Evolutionary conservation across 306 rosid species (phyloP).

Genomic region (Castanea mollissima): DNA sequence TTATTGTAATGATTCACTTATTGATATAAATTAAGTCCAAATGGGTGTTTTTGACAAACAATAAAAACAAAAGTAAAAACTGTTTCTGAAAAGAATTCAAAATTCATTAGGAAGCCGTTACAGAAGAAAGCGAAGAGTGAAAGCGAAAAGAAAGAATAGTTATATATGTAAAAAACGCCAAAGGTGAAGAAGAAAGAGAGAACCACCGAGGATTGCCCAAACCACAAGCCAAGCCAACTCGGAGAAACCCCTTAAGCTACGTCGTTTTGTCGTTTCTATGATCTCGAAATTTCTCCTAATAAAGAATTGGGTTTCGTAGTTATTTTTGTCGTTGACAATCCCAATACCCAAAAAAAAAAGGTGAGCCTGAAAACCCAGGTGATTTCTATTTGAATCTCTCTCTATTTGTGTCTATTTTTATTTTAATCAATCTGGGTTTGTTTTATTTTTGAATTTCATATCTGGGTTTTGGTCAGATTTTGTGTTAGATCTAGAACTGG

Average conservation of each 20-base stretch:
- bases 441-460: not conserved
- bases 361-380: conserved; percentile 2
- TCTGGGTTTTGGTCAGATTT: too few relatives aligned
- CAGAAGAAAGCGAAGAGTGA: conserved; percentile 11
- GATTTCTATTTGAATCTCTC: not conserved
- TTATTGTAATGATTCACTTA: too few relatives aligned
- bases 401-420: not conserved
- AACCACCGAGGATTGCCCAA: not conserved
- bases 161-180: conserved; percentile 6
- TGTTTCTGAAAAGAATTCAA: not conserved
- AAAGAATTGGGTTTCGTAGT: not conserved
- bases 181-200: too few relatives aligned
- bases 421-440: not conserved
- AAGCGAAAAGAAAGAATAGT: conserved; percentile 1
- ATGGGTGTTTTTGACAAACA: not conserved
- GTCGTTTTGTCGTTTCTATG: conserved; percentile 24
- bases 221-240: not conserved
- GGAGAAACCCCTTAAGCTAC: conserved; percentile 16
- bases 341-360: not conserved
- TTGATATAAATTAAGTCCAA: too few relatives aligned
- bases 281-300: conserved; percentile 2
- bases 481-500: not conserved
- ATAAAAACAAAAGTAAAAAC: not conserved
- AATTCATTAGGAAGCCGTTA: conserved; percentile 14
- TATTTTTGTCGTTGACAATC: not conserved